These are phyloP conservation scores for Talaromyces borbonicus DNA, from an alignment of 495 filamentous ascomycete genomes.

Conservation along the genomic window DNA sequence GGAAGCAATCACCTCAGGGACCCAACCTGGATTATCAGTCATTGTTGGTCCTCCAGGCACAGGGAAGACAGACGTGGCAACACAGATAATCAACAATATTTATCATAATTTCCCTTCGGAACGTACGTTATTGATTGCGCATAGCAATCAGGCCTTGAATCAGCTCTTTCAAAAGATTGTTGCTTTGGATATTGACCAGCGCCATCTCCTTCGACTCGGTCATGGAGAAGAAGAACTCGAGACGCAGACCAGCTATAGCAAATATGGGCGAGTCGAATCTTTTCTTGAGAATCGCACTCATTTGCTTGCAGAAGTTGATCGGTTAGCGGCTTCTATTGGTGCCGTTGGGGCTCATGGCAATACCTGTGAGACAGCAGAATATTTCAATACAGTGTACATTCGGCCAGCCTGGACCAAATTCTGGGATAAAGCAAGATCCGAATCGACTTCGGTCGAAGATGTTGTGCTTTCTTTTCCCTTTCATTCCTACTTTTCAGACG, in stretches of 20 bases:
- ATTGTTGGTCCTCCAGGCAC: slow-evolving; percentile 95
- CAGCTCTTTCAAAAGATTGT: slow-evolving; percentile 99
- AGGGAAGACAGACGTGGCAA: slow-evolving; percentile 96
- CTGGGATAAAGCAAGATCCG: slow-evolving; percentile 47
- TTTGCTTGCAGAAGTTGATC: slow-evolving; percentile 76
- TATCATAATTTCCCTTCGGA: slow-evolving; percentile 96
- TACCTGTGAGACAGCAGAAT: slow-evolving; percentile 92
- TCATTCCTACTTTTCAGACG: slow-evolving; percentile 77
- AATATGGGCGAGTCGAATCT: slow-evolving; percentile 88
- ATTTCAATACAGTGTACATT: slow-evolving; percentile 90
- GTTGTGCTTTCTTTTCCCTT: slow-evolving; percentile 80
- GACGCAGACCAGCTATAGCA: slow-evolving; percentile 81
- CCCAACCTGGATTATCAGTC: slow-evolving; percentile 87
- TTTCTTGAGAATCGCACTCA: slow-evolving; percentile 82
- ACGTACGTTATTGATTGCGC: slow-evolving; percentile 85
- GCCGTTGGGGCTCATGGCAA: slow-evolving; percentile 87
- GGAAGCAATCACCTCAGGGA: slow-evolving; percentile 87
- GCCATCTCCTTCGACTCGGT: slow-evolving; percentile 84
- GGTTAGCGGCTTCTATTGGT: slow-evolving; percentile 70
- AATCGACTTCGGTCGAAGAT: slow-evolving; percentile 44
- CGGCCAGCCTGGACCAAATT: slow-evolving; percentile 83
- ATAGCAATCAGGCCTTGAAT: slow-evolving; percentile 96
- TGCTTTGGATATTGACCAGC: slow-evolving; percentile 86
- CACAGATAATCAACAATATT: slow-evolving; percentile 97
- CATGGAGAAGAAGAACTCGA: slow-evolving; percentile 93